Percentiles rank a stretch among this genome's conserved stretches.
These are phyloP conservation scores for Lathyrus aphaca DNA, from an alignment of 306 rosid genomes.

Conservation along the genomic window DNA sequence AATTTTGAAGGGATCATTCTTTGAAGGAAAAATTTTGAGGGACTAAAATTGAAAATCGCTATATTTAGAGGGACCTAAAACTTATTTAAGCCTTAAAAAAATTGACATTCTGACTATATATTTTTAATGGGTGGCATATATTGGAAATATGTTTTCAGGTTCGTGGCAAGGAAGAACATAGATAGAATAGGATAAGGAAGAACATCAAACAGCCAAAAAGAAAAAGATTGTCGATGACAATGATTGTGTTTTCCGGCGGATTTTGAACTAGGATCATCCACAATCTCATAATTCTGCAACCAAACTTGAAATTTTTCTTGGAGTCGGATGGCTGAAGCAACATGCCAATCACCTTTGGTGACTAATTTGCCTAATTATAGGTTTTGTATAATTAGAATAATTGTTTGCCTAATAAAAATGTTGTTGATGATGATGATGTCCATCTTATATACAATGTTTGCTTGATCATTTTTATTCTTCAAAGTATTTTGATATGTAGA, in stretches of 20 bases:
- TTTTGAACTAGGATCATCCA: slow-evolving; percentile 25
- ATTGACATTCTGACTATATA: too few species aligned
- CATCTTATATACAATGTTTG: slow-evolving; percentile 25
- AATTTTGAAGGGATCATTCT: too few species aligned
- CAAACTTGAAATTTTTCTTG: slow-evolving; percentile 44
- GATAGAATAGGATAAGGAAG: slow-evolving; percentile 37
- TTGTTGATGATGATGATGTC: neutral
- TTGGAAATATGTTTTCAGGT: too few species aligned
- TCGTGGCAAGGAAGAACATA: too few species aligned
- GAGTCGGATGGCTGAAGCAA: slow-evolving; percentile 44
- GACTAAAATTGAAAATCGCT: too few species aligned
- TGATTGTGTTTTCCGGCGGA: neutral
- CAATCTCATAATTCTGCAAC: slow-evolving; percentile 29
- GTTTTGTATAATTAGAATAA: slow-evolving; percentile 31
- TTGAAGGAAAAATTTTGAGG: too few species aligned
- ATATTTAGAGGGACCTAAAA: too few species aligned
- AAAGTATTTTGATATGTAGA: slow-evolving; percentile 11
- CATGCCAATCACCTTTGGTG: slow-evolving; percentile 43
- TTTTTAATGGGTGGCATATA: too few species aligned
- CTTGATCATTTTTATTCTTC: slow-evolving; percentile 34
- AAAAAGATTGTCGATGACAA: slow-evolving; percentile 32
- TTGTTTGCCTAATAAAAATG: slow-evolving; percentile 32
- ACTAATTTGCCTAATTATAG: slow-evolving; percentile 38
- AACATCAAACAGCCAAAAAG: slow-evolving; percentile 42
- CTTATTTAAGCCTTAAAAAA: too few species aligned